Conservation (phyloP, 306 rosid genomes). For the Cucumis melo region DNA sequence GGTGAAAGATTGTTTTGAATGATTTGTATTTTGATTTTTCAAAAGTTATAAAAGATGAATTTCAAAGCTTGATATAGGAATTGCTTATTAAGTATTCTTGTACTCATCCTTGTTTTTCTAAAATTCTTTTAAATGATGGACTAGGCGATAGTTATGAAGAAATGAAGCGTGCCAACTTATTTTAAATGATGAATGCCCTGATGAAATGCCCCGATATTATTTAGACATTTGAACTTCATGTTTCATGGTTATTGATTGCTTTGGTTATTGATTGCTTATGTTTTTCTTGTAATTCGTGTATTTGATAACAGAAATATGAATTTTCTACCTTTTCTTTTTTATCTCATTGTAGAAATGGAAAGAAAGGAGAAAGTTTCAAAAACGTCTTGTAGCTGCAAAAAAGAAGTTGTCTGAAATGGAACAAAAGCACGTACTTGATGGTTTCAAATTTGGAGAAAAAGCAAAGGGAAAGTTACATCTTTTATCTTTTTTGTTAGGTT, state of each 20-base stretch:
- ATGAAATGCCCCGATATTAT: neutral
- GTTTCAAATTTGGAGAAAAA: conserved; percentile 68
- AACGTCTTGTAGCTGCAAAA: conserved; percentile 74
- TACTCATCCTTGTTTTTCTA: no score
- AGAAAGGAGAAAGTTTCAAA: conserved; percentile 70
- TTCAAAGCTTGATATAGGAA: no score
- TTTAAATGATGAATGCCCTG: neutral
- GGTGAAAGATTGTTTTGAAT: no score
- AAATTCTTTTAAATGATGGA: no score
- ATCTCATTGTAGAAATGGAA: conserved; percentile 73
- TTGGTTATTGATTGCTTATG: no score
- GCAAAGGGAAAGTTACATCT: conserved; percentile 61
- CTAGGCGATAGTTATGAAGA: no score
- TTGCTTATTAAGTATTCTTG: no score
- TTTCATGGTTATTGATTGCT: neutral
- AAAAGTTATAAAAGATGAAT: no score
- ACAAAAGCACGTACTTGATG: conserved; percentile 70
- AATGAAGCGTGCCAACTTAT: neutral
- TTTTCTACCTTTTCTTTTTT: neutral
- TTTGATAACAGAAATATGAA: neutral
- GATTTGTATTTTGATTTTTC: no score
- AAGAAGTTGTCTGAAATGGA: conserved; percentile 79
- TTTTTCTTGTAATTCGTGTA: neutral
- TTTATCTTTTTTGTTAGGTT: no score
- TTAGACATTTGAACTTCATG: neutral